phyloP scores from a whole-genome alignment of 148 eudicot genomes.

The Fagopyrum homotropicum region DNA sequence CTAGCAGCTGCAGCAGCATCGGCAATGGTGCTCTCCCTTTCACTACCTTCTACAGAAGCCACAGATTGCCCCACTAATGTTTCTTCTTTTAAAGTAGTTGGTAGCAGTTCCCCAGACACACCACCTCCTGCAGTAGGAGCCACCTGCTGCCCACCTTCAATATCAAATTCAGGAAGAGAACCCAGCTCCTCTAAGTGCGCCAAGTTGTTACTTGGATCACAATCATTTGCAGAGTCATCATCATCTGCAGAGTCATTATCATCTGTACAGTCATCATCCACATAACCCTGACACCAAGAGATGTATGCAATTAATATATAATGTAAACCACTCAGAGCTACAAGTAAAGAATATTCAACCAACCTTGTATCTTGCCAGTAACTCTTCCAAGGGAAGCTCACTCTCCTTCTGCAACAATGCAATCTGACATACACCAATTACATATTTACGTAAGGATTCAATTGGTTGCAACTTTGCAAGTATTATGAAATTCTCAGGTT shows the following conservation, averaged over 20 bases:
- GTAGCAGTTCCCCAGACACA: conserved; percentile 22
- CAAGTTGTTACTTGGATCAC: conserved; percentile 43
- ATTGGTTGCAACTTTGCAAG: not conserved
- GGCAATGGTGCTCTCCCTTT: conserved; percentile 69
- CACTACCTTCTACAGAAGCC: conserved; percentile 43
- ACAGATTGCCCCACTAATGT: conserved; percentile 24
- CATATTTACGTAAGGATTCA: not conserved
- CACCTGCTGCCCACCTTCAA: conserved; percentile 25
- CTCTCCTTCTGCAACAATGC: conserved; percentile 14
- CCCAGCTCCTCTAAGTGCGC: conserved; percentile 44
- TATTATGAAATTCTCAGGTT: conserved; percentile 4
- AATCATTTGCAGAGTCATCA: conserved; percentile 17
- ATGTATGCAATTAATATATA: not conserved
- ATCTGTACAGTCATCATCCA: not conserved
- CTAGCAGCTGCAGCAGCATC: conserved; percentile 99
- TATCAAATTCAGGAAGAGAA: conserved; percentile 27
- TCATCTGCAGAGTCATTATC: conserved; percentile 6
- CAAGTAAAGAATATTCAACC: not conserved
- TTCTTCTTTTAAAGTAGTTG: conserved; percentile 27
- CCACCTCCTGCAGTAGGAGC: conserved; percentile 29
- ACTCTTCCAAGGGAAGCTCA: conserved; percentile 16
- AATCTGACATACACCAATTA: conserved; percentile 13
- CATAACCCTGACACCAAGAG: conserved; percentile 4
- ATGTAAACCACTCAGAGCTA: not conserved
- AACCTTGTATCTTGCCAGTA: conserved; percentile 15